A percentile compares a stretch with the other conserved stretches of the same genome.
Conservation (phyloP, 1,284 basidiomycete genomes). For the Apiotrichum akiyoshidainum region DNA sequence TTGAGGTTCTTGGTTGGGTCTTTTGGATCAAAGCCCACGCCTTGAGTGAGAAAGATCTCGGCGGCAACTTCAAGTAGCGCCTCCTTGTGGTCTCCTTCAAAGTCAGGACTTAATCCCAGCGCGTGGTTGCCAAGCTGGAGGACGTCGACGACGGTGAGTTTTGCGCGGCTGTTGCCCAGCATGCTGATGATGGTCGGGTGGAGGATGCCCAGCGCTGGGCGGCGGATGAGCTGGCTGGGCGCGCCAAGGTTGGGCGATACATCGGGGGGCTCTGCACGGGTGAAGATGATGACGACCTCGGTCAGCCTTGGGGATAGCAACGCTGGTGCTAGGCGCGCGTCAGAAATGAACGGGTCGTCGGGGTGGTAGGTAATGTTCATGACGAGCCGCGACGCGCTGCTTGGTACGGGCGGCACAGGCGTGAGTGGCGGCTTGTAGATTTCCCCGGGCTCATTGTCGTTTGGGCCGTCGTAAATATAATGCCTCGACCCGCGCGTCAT, state of each 20-base stretch:
- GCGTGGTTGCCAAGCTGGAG: neutral
- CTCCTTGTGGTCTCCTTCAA: neutral
- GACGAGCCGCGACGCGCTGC: neutral
- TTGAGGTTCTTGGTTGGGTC: neutral
- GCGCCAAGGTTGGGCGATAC: neutral
- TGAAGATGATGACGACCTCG: constrained; percentile 4
- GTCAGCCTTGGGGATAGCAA: neutral
- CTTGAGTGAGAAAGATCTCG: constrained; percentile 1
- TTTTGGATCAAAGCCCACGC: neutral
- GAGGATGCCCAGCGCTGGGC: neutral
- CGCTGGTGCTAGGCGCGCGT: neutral
- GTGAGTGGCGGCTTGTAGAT: neutral
- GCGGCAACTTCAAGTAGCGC: neutral
- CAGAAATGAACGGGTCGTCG: neutral
- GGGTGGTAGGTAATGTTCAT: neutral
- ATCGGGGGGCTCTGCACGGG: neutral
- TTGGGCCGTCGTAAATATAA: neutral
- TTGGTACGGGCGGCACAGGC: neutral
- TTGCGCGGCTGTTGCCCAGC: neutral
- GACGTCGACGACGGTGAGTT: neutral
- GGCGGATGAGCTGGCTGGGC: neutral
- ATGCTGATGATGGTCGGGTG: neutral
- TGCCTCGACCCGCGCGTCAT: neutral
- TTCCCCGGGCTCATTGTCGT: neutral
- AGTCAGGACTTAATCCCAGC: neutral